Percentiles rank a stretch among this genome's conserved stretches.
These are phyloP conservation scores for Pichia gijzeniarum DNA, from an alignment of 805 yeast species.

Conservation along the genomic window DNA sequence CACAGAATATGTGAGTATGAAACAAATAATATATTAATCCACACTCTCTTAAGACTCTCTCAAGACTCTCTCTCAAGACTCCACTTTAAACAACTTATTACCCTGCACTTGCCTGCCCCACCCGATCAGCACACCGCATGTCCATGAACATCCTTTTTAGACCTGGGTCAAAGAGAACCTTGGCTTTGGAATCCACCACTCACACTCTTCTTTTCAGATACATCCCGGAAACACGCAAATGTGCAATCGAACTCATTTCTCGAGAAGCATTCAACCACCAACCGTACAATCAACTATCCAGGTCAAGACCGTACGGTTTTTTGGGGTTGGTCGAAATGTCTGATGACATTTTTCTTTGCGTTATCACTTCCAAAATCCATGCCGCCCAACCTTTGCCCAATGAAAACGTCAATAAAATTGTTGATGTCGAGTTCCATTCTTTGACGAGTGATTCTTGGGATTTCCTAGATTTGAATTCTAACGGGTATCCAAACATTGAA, in stretches of 20 bases:
- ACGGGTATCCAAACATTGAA: conserved; percentile 55
- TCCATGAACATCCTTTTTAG: conserved; percentile 6
- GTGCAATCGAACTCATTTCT: conserved; percentile 45
- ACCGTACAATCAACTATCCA: conserved; percentile 38
- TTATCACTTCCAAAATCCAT: conserved; percentile 66
- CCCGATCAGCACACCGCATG: not conserved
- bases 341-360: conserved; percentile 63
- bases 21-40: too few relatives aligned
- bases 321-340: conserved; percentile 74
- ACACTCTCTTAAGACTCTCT: not conserved
- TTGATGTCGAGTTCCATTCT: conserved; percentile 82
- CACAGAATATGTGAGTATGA: too few relatives aligned
- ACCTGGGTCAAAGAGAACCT: conserved; percentile 24
- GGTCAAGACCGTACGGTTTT: conserved; percentile 53
- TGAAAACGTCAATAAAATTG: conserved; percentile 74
- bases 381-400: conserved; percentile 80
- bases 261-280: conserved; percentile 32
- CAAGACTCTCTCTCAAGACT: too few relatives aligned
- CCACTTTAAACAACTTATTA: too few relatives aligned
- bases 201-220: conserved; percentile 43
- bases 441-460: conserved; percentile 75
- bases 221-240: conserved; percentile 30
- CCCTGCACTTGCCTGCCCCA: too few relatives aligned
- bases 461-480: conserved; percentile 57
- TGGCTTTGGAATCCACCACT: conserved; percentile 37